phyloP scores from a whole-genome alignment of 139 green algal species.

The Coelastrella sp. region DNA sequence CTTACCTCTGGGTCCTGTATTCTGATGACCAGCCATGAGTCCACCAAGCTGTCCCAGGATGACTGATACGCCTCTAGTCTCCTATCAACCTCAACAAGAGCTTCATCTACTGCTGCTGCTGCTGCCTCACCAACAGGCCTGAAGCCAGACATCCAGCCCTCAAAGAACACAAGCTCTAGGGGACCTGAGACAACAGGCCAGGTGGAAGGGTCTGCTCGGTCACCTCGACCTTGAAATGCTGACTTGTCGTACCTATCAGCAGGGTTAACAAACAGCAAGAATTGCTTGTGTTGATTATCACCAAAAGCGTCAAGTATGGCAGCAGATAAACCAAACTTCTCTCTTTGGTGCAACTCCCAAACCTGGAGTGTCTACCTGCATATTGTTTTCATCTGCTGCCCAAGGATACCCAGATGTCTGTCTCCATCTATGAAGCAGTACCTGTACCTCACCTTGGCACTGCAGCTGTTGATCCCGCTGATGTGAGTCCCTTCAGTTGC shows the following conservation, averaged over 20 bases:
- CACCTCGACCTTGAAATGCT: constrained; percentile 79
- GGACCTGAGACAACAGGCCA: constrained; percentile 76
- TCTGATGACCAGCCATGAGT: constrained; percentile 95
- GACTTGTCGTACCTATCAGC: constrained; percentile 93
- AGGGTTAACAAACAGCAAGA: too few relatives aligned
- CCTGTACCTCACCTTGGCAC: constrained; percentile 64
- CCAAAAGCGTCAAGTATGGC: not conserved
- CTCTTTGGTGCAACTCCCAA: too few relatives aligned
- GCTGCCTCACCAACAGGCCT: constrained; percentile 56
- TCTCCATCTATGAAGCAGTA: not conserved
- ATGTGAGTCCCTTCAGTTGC: constrained; percentile 58
- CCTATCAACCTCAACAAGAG: constrained; percentile 79
- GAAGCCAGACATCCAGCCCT: constrained; percentile 99
- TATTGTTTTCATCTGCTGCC: too few relatives aligned
- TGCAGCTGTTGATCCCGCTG: constrained; percentile 35
- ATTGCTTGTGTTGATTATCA: not conserved
- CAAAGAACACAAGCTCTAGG: constrained; percentile 93
- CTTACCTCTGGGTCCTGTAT: constrained; percentile 80
- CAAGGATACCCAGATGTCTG: too few relatives aligned
- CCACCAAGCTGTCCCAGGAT: constrained; percentile 86
- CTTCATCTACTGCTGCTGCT: constrained; percentile 42
- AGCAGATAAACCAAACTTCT: too few relatives aligned
- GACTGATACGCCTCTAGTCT: constrained; percentile 78
- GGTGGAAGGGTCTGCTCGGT: constrained; percentile 71
- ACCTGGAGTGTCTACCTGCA: too few relatives aligned